A percentile compares a stretch with the other conserved stretches of the same genome.
Conservation (phyloP, 176 grass and related monocot genomes). For the Aegilops tauschii region DNA sequence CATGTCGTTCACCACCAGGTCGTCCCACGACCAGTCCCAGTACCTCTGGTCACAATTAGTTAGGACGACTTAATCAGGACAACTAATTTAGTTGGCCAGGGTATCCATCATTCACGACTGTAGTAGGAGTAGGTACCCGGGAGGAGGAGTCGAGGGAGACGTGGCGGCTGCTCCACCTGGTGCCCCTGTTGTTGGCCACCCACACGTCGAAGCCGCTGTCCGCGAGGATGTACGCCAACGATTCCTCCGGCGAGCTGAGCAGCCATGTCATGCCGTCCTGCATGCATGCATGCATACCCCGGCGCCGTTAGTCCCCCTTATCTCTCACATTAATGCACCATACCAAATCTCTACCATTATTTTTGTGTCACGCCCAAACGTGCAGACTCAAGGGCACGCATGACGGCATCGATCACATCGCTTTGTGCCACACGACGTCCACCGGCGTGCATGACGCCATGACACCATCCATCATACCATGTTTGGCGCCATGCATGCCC, state of each 20-base stretch:
- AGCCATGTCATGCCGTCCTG: constrained; percentile 90
- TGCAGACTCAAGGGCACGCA: not conserved
- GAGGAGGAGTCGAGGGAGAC: constrained; percentile 39
- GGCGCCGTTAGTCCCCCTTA: not conserved
- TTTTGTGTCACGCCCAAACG: not conserved
- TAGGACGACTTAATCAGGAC: no score
- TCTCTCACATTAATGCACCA: not conserved
- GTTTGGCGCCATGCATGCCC: not conserved
- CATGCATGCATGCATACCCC: not conserved
- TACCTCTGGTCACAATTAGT: constrained; percentile 21
- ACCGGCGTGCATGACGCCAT: not conserved
- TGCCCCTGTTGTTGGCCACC: constrained; percentile 82
- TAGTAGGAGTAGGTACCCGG: constrained; percentile 25
- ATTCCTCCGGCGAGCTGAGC: constrained; percentile 61
- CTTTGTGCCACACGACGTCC: not conserved
- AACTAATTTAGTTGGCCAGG: no score
- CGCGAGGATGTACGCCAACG: constrained; percentile 73
- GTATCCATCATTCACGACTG: no score
- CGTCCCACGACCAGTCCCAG: constrained; percentile 96
- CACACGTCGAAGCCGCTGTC: constrained; percentile 86
- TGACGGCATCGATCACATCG: not conserved
- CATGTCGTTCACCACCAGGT: constrained; percentile 65
- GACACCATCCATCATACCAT: not conserved
- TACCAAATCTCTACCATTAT: not conserved
- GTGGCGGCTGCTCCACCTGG: constrained; percentile 63